A percentile compares a stretch with the other conserved stretches of the same genome.
Evolutionary conservation across 176 grass and related monocot genomes (phyloP).

Genomic region (Metroxylon sagu): DNA sequence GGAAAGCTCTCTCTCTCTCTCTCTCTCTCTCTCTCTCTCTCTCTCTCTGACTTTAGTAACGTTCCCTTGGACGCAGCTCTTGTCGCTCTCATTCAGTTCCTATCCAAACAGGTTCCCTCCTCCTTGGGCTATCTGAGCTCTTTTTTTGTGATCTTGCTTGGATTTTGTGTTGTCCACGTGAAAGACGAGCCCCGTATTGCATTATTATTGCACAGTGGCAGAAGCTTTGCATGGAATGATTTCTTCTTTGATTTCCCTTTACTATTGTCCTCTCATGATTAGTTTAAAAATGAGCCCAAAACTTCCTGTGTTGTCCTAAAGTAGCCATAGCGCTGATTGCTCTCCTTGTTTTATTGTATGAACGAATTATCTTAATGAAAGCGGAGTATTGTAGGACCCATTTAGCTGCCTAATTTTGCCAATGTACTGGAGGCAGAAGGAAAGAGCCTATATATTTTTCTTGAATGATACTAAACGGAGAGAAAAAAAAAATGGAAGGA

Average conservation of each 20-base stretch:
- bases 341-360: neutral
- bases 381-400: too few species aligned
- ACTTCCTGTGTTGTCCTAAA: neutral
- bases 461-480: too few species aligned
- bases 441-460: too few species aligned
- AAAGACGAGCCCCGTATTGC: conserved; percentile 6
- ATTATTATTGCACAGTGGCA: too few species aligned
- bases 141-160: conserved; percentile 26
- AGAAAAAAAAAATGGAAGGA: too few species aligned
- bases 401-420: too few species aligned
- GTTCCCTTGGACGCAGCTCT: neutral
- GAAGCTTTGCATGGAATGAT: too few species aligned
- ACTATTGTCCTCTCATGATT: too few species aligned
- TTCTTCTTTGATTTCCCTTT: too few species aligned
- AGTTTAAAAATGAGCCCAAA: too few species aligned
- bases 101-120: conserved; percentile 11
- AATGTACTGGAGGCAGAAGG: too few species aligned
- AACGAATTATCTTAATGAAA: conserved; percentile 5
- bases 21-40: neutral
- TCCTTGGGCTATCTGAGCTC: conserved; percentile 11
- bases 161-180: conserved; percentile 28
- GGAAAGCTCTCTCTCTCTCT: neutral
- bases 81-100: conserved; percentile 16
- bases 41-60: neutral
- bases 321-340: neutral